Percentiles rank a stretch among this genome's conserved stretches.
phyloP scores from a whole-genome alignment of 1,284 basidiomycete species.

The Pseudozyma tsukubaensis region DNA sequence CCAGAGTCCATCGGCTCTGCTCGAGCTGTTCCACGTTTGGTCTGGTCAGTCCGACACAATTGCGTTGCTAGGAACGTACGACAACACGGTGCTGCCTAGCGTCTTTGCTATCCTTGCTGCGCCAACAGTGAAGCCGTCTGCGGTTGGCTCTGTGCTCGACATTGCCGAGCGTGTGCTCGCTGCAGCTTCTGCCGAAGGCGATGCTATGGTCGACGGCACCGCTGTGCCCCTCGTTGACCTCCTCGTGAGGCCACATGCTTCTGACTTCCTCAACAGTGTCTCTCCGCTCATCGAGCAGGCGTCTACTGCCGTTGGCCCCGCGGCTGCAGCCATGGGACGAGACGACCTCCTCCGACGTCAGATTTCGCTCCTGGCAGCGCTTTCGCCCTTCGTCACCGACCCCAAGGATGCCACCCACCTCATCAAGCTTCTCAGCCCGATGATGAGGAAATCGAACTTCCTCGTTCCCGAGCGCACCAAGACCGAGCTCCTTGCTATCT shows the following conservation, averaged over 20 bases:
- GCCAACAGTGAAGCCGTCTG: conserved; percentile 85
- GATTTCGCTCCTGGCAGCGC: conserved; percentile 81
- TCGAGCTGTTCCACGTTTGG: conserved; percentile 89
- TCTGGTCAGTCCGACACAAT: conserved; percentile 75
- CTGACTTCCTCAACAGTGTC: conserved; percentile 79
- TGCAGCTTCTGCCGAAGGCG: conserved; percentile 26
- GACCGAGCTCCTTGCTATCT: conserved; percentile 82
- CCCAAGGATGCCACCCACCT: conserved; percentile 80
- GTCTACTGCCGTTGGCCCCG: conserved; percentile 75
- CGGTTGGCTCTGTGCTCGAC: conserved; percentile 85
- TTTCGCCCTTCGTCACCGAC: conserved; percentile 81
- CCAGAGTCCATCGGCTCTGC: conserved; percentile 87
- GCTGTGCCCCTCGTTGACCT: conserved; percentile 30
- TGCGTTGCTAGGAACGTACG: conserved; percentile 77
- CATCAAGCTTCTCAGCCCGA: conserved; percentile 80
- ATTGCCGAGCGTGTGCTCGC: conserved; percentile 81
- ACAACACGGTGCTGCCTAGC: conserved; percentile 78
- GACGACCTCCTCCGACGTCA: conserved; percentile 85
- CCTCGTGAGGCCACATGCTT: conserved; percentile 82
- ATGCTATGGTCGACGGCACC: conserved; percentile 23
- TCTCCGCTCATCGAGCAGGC: conserved; percentile 69
- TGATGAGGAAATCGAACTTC: conserved; percentile 82
- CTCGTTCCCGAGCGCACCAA: conserved; percentile 88
- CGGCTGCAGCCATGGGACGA: conserved; percentile 72
- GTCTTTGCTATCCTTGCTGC: conserved; percentile 84